Conservation (phyloP, 2,329 filamentous ascomycete species). For the Aspergillus pseudotamarii region DNA sequence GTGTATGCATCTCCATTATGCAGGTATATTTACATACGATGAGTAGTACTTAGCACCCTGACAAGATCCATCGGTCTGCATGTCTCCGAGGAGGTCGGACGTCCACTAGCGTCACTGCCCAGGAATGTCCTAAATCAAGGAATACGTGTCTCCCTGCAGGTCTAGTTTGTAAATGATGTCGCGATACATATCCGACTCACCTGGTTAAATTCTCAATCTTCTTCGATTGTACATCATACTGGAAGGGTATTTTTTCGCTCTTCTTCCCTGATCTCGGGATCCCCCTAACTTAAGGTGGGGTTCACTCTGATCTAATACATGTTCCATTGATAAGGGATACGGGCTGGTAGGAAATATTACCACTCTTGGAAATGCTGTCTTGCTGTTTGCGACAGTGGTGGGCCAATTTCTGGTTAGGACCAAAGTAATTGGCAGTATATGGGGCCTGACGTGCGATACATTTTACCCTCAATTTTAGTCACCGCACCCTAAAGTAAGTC, state of each 20-base stretch:
- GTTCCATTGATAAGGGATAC: background rate
- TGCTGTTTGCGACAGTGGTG: background rate
- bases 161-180: conserved; percentile 1
- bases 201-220: conserved; percentile 1
- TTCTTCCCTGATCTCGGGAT: background rate
- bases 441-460: background rate
- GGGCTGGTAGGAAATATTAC: background rate
- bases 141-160: conserved; percentile 3
- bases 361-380: background rate
- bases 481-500: background rate
- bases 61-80: background rate
- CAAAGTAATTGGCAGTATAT: background rate
- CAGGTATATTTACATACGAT: conserved; percentile 7
- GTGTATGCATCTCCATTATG: conserved; percentile 14
- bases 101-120: background rate
- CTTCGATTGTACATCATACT: background rate
- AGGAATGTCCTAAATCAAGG: conserved; percentile 11
- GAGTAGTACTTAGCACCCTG: background rate
- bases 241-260: background rate
- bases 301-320: background rate
- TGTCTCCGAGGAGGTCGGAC: background rate
- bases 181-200: background rate
- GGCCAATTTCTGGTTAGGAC: background rate
- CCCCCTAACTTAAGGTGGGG: background rate
- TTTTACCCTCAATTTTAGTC: background rate